Evolutionary conservation across 495 filamentous ascomycete genomes (phyloP), one percentile per base, ranked within the genome.

Genomic region (Penicillium dipodomyicola): DNA sequence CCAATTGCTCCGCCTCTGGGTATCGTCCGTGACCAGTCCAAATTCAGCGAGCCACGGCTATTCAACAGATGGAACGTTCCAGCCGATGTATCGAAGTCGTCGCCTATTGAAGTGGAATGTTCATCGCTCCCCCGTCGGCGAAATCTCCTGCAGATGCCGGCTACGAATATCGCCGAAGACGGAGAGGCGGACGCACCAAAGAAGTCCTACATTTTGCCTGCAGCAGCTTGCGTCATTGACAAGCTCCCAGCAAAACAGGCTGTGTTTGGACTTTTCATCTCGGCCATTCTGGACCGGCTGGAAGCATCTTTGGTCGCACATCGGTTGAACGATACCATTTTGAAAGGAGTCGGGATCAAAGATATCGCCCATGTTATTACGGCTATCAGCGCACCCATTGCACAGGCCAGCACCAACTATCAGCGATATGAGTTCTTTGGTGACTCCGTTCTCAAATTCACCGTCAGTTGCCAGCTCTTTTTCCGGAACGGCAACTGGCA

Each of bases 371-470:
- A 89, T 32, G 71, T 97, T 4, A 61, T 85, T n/a, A 87, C 82
- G 8, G 92, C 93, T 1, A 86, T 95, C 50, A 88, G 77, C 30
- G 76, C 89, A 1, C 84, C 87, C 0, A 76, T 80, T 2, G 82
- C 90, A 0, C 65, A 73, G 10, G 84, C 85, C 42, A 60, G 61
- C 3, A 82, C 75, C 0, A 80, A 97, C 57, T 98, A 98, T 65
- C 89, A 98, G 61, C 80, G 88, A 22, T 77, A 95, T 1, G 94
- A 98, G 68, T 96, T 96, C 63, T 76, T 97, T 0, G 94, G 94
- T 0, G 94, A 98, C 61, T 81, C 82, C 0, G 79, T 96, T 9
- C 79, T 98, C n/a, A 97, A 97, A 63, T 82, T 86, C 42, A 82
- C 82, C 22, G 82, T 87, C 0, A 86, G 85, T 4, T 69, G 88